These are phyloP conservation scores for Chlamydomonas asymmetrica DNA, from an alignment of 139 green algal species.

Conservation along the genomic window DNA sequence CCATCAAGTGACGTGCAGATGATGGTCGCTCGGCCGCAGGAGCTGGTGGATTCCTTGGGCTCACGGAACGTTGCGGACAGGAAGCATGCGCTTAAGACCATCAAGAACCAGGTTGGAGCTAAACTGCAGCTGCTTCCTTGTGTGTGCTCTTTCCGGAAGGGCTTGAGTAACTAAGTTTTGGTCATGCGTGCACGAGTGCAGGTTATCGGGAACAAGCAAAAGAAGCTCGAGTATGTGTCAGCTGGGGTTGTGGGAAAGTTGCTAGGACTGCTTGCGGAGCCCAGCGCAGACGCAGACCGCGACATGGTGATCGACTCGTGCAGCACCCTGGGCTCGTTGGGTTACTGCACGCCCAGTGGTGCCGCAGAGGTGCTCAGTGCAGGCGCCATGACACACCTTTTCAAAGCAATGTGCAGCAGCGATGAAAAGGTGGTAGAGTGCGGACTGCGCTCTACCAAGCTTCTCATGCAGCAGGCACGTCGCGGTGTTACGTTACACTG, in stretches of 20 bases:
- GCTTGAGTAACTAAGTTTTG: neutral
- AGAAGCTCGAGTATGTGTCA: slow-evolving; percentile 15
- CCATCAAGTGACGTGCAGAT: too few relatives aligned
- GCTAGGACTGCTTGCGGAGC: neutral
- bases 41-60: slow-evolving; percentile 5
- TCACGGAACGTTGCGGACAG: neutral
- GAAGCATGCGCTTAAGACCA: slow-evolving; percentile 1
- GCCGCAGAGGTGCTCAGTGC: too few relatives aligned
- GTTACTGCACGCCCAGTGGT: too few relatives aligned
- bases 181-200: neutral
- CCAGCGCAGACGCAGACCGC: neutral
- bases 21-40: slow-evolving; percentile 23
- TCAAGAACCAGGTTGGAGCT: slow-evolving; percentile 24
- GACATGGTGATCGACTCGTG: too few relatives aligned
- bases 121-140: too few relatives aligned
- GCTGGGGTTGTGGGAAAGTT: slow-evolving; percentile 7
- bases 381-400: too few relatives aligned
- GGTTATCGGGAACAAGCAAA: slow-evolving; percentile 20
- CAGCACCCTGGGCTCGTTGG: too few relatives aligned
- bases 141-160: too few relatives aligned
- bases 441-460: slow-evolving; percentile 22
- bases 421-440: slow-evolving; percentile 6
- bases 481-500: too few relatives aligned
- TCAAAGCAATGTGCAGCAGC: slow-evolving; percentile 3
- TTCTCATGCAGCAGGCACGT: slow-evolving; percentile 10